phyloP scores from a whole-genome alignment of 441 rosid genomes.

The Croton setiger region DNA sequence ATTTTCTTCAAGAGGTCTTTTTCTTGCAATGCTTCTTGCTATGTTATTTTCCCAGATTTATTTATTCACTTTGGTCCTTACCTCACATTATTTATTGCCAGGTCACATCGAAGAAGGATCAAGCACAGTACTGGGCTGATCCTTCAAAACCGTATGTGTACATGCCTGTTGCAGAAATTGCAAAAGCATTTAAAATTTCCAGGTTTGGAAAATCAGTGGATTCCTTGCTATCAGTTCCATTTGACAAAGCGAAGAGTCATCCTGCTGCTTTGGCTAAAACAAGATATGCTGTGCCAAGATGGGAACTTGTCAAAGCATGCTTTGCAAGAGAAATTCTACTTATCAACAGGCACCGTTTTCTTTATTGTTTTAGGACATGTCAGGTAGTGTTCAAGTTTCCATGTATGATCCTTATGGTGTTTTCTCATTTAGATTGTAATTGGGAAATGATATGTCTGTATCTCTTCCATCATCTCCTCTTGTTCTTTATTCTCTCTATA shows the following conservation, averaged over 20 bases:
- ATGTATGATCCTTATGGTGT: neutral
- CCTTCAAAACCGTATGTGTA: conserved; percentile 63
- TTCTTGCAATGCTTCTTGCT: conserved; percentile 11
- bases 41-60: neutral
- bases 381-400: conserved; percentile 49
- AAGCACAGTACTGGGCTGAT: conserved; percentile 97
- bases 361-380: conserved; percentile 76
- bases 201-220: conserved; percentile 52
- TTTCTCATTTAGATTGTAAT: neutral
- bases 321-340: conserved; percentile 62
- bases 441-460: neutral
- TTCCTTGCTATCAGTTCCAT: conserved; percentile 43
- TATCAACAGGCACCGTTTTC: conserved; percentile 68
- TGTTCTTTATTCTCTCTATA: too few relatives aligned
- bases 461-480: neutral
- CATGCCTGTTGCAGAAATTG: conserved; percentile 63
- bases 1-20: conserved; percentile 94
- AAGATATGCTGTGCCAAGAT: conserved; percentile 59
- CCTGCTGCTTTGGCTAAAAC: conserved; percentile 65
- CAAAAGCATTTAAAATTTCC: conserved; percentile 63
- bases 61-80: conserved; percentile 10
- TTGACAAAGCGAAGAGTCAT: conserved; percentile 49
- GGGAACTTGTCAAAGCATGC: conserved; percentile 74
- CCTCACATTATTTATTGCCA: conserved; percentile 30
- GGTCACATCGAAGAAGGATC: conserved; percentile 95